Conservation (phyloP, 805 yeast genomes). For the Saccharomyces paradoxus region DNA sequence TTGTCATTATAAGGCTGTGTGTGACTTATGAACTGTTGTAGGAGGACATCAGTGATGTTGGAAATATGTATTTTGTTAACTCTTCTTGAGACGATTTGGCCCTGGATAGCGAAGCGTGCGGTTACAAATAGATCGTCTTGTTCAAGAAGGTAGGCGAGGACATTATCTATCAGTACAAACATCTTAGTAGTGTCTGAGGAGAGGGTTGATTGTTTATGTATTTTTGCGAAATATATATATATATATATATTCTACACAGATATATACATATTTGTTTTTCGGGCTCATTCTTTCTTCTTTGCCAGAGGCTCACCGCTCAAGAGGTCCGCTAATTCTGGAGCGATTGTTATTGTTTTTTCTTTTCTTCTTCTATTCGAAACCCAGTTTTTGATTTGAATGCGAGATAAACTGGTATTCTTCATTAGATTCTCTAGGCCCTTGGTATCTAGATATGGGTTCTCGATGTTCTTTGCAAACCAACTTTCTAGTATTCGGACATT, state of each 20-base stretch:
- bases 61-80: neutral
- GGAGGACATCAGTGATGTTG: neutral
- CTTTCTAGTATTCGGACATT: conserved; percentile 9
- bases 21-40: neutral
- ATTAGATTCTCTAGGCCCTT: conserved; percentile 5
- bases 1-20: neutral
- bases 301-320: neutral
- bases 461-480: conserved; percentile 13
- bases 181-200: neutral
- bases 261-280: neutral
- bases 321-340: conserved; percentile 8
- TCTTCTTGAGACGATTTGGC: neutral
- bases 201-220: neutral
- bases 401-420: conserved; percentile 12
- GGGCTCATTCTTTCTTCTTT: neutral
- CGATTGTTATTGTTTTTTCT: conserved; percentile 10
- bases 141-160: neutral
- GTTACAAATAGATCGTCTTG: neutral
- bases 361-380: conserved; percentile 23
- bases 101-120: neutral
- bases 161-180: neutral
- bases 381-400: conserved; percentile 23
- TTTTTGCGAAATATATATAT: neutral
- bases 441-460: conserved; percentile 16
- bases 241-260: neutral